phyloP scores from a whole-genome alignment of 2,329 filamentous ascomycete genomes.

The Monilinia laxa region DNA sequence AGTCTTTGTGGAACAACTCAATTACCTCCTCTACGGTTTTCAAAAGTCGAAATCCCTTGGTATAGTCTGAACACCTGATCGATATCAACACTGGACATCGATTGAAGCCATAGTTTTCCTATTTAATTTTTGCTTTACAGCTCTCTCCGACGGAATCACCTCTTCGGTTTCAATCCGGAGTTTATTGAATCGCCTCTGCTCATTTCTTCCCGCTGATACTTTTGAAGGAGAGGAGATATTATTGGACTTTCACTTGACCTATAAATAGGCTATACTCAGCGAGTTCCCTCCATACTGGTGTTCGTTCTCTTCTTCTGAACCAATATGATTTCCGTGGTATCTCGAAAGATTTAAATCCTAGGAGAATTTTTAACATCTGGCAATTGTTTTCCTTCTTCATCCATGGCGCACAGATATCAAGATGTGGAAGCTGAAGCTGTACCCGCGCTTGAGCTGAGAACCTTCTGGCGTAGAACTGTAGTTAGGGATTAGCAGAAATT shows the following conservation, averaged over 20 bases:
- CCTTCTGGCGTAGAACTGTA: conserved; percentile 53
- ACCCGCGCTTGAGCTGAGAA: conserved; percentile 47
- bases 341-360: not conserved
- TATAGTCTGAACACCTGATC: not conserved
- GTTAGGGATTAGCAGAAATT: conserved; percentile 27
- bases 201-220: not conserved
- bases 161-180: not conserved
- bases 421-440: conserved; percentile 41
- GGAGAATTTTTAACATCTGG: conserved; percentile 26
- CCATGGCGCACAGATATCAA: conserved; percentile 29
- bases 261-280: not conserved
- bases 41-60: not conserved
- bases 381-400: not conserved
- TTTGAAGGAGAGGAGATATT: conserved; percentile 1
- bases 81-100: not conserved
- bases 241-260: conserved; percentile 1
- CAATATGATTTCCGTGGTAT: not conserved
- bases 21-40: not conserved
- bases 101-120: not conserved
- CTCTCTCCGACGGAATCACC: not conserved
- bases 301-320: not conserved
- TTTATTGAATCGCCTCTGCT: not conserved
- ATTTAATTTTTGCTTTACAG: not conserved
- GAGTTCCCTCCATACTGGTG: not conserved
- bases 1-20: conserved; percentile 26